A percentile compares a stretch with the other conserved stretches of the same genome.
Evolutionary conservation across 148 eudicot species (phyloP).

Genomic region (Limonium bicolor): DNA sequence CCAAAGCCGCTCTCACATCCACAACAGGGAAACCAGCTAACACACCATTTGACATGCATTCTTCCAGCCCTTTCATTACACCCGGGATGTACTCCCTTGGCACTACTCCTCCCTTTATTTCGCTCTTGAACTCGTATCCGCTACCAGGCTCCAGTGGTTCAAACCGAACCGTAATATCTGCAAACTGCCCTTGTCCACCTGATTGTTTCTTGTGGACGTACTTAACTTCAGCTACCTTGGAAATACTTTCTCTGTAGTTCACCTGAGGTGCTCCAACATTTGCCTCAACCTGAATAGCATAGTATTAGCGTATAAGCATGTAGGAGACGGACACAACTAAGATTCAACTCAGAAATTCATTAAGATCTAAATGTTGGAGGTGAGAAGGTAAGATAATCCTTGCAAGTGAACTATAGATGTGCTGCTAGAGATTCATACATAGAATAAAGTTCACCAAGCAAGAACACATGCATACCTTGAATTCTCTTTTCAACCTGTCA

Average conservation of each 20-base stretch:
- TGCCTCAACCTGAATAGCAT: conserved; percentile 91
- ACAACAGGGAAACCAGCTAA: conserved; percentile 95
- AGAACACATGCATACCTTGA: conserved; percentile 36
- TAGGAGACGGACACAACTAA: conserved; percentile 3
- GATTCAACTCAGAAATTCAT: too few species aligned
- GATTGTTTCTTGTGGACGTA: conserved; percentile 93
- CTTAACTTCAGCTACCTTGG: conserved; percentile 42
- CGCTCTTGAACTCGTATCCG: conserved; percentile 90
- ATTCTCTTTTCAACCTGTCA: conserved; percentile 93
- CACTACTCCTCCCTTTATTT: conserved; percentile 89
- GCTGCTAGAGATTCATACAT: neutral
- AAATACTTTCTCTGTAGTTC: conserved; percentile 93
- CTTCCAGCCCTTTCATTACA: conserved; percentile 82
- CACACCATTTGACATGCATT: conserved; percentile 78
- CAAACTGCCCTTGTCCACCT: conserved; percentile 95
- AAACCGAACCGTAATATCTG: conserved; percentile 71
- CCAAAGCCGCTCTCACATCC: conserved; percentile 75
- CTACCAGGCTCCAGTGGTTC: conserved; percentile 82
- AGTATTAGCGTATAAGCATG: neutral
- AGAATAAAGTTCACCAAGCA: neutral
- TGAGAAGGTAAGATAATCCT: too few species aligned
- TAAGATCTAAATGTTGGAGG: too few species aligned
- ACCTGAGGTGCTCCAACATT: conserved; percentile 99
- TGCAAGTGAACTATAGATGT: too few species aligned
- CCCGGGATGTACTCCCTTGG: conserved; percentile 92